A percentile compares a stretch with the other conserved stretches of the same genome.
Conservation (phyloP, 352 stramenopile genomes). For the Phytophthora fragariae region DNA sequence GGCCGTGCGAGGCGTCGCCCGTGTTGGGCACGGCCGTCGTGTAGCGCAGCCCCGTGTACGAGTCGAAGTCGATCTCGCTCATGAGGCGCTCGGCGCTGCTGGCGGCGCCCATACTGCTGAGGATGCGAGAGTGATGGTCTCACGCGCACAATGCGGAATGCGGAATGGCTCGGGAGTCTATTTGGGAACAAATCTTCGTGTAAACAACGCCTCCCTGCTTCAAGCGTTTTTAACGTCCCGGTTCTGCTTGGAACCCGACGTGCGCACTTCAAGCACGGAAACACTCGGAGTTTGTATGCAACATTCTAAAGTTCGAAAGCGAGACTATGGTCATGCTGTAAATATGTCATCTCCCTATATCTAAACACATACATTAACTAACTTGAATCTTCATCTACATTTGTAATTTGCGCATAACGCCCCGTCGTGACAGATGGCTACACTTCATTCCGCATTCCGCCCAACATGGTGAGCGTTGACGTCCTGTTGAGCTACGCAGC, state of each 20-base stretch:
- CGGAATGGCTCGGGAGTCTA: neutral
- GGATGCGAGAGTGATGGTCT: constrained; percentile 8
- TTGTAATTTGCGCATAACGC: neutral
- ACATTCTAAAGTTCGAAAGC: neutral
- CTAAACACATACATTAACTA: neutral
- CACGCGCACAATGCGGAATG: neutral
- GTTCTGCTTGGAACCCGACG: neutral
- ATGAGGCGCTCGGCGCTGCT: constrained; percentile 48
- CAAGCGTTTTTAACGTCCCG: neutral
- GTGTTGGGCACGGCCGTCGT: constrained; percentile 49
- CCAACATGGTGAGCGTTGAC: constrained; percentile 16
- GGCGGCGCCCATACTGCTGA: constrained; percentile 40
- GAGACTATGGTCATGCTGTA: neutral
- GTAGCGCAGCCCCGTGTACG: constrained; percentile 56
- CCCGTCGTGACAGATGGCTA: constrained; percentile 1
- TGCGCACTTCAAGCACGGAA: neutral
- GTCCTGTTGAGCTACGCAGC: constrained; percentile 2
- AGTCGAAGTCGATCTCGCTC: constrained; percentile 69
- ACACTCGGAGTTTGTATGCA: neutral
- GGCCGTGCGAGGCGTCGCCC: constrained; percentile 46
- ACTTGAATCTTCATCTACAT: neutral
- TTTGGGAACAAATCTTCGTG: neutral
- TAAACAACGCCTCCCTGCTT: neutral
- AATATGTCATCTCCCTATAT: neutral
- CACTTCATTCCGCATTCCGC: constrained; percentile 4